Conservation (phyloP, 306 rosid species). For the Pueraria montana region DNA sequence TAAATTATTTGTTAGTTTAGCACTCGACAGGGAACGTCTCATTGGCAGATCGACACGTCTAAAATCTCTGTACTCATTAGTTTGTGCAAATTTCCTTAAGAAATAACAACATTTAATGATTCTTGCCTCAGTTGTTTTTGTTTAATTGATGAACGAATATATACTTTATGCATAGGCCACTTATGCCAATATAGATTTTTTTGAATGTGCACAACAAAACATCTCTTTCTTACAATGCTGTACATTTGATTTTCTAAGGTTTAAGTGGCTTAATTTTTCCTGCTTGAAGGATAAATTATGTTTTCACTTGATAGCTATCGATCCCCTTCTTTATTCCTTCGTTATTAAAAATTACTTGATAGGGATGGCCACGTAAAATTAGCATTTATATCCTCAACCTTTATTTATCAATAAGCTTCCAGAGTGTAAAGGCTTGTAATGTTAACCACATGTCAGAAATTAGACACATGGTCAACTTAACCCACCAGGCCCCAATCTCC, state of each 20-base stretch:
- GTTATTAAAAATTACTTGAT: constrained; percentile 14
- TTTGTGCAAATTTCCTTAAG: constrained; percentile 34
- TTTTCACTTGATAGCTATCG: neutral
- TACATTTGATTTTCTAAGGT: constrained; percentile 14
- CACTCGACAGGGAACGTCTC: neutral
- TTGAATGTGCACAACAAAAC: constrained; percentile 31
- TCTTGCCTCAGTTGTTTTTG: constrained; percentile 32
- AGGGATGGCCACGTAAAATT: constrained; percentile 9
- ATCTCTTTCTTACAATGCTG: constrained; percentile 3
- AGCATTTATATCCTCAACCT: neutral
- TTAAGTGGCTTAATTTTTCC: neutral
- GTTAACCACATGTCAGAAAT: neutral
- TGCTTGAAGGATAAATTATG: neutral
- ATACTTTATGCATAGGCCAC: constrained; percentile 37
- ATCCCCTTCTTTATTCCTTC: constrained; percentile 37
- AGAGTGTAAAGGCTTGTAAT: neutral
- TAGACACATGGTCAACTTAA: neutral
- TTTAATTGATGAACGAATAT: constrained; percentile 39
- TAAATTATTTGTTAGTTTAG: constrained; percentile 15
- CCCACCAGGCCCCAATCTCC: neutral
- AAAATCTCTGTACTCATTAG: neutral
- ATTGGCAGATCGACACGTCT: neutral
- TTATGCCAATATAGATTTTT: constrained; percentile 21
- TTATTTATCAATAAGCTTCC: neutral
- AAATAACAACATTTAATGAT: constrained; percentile 36